Base-by-base conservation (phyloP, 257 asterid species). In the Gentiana dahurica region DNA sequence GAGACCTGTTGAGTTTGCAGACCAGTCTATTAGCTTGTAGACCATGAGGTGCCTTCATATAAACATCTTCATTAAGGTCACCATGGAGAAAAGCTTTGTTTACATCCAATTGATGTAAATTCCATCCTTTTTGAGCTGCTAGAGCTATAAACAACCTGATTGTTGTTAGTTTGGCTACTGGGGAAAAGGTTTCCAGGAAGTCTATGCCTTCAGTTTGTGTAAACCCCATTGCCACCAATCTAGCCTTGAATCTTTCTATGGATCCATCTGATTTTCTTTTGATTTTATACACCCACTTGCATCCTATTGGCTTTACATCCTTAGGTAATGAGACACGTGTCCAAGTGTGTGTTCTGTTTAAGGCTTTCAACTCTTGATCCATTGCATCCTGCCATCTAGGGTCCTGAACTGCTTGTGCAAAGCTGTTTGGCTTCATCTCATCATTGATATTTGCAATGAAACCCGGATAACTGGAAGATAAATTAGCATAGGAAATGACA, bases 161-260 rank as follows among this genome's bases (percentile, higher is more conserved):
- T 12, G 36, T 33, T 15, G 49, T 2, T 15, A 37, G 15, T 1
- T 24, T 24, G 24, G 24, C 24, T 24, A 24, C 24, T 24, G 24
- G 24, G 24, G 24, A 24, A 24, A 24, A 24, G 24, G 24, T 24
- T 24, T 63, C 53, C 3, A 4, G 8, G 10, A 8, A 43, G 33
- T 54, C 45, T 2, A 38, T 12, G 7, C 61, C 55, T 4, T 24
- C 51, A 24, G 2, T 3, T 36, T 47, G 68, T 0, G 12, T 35
- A 6, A 10, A 64, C 2, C 68, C 61, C 10, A 55, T 55, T 1
- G 63, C 63, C 0, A 64, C 56, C 49, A 44, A 47, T 2, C 51
- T 7, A 32, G 52, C 63, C 32, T 64, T 55, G 6, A 46, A 24
- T 2, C 55, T 6, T 12, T 49, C 61, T 3, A 64, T 8, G 1